A percentile compares a stretch with the other conserved stretches of the same genome.
Conservation (phyloP, 202 grass and related monocot genomes). For the Zizania palustris region DNA sequence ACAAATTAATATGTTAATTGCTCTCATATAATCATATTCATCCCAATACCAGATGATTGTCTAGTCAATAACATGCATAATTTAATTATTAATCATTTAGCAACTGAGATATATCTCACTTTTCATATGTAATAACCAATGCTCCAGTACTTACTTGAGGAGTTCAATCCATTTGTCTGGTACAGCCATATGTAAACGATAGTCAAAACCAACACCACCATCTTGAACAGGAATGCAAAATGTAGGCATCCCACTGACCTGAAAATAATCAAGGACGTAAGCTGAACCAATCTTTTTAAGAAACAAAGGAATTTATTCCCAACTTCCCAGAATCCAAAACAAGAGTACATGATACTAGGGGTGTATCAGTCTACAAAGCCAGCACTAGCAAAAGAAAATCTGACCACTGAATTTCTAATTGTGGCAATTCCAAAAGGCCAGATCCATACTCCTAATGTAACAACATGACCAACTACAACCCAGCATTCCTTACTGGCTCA, state of each 20-base stretch:
- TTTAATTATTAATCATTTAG: slow-evolving; percentile 10
- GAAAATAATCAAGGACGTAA: slow-evolving; percentile 31
- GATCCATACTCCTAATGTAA: too few relatives aligned
- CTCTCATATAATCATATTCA: slow-evolving; percentile 2
- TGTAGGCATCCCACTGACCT: slow-evolving; percentile 96
- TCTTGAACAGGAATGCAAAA: slow-evolving; percentile 92
- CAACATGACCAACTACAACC: too few relatives aligned
- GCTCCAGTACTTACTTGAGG: slow-evolving; percentile 68
- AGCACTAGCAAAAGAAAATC: too few relatives aligned
- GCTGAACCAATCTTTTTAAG: background rate
- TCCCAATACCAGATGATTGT: background rate
- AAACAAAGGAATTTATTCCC: too few relatives aligned
- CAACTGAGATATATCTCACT: slow-evolving; percentile 6
- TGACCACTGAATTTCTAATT: too few relatives aligned
- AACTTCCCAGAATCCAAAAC: too few relatives aligned
- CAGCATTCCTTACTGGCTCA: too few relatives aligned
- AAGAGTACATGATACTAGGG: too few relatives aligned
- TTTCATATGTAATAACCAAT: slow-evolving; percentile 13
- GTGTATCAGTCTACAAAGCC: too few relatives aligned
- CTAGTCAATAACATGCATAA: slow-evolving; percentile 14
- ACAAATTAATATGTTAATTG: background rate
- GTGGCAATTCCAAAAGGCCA: too few relatives aligned
- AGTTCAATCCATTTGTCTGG: slow-evolving; percentile 99
- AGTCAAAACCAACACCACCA: slow-evolving; percentile 93
- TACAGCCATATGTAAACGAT: slow-evolving; percentile 90